Evolutionary conservation across 2,329 filamentous ascomycete species (phyloP), one percentile per base, ranked within the genome.

Genomic region (Pseudocercospora musae): DNA sequence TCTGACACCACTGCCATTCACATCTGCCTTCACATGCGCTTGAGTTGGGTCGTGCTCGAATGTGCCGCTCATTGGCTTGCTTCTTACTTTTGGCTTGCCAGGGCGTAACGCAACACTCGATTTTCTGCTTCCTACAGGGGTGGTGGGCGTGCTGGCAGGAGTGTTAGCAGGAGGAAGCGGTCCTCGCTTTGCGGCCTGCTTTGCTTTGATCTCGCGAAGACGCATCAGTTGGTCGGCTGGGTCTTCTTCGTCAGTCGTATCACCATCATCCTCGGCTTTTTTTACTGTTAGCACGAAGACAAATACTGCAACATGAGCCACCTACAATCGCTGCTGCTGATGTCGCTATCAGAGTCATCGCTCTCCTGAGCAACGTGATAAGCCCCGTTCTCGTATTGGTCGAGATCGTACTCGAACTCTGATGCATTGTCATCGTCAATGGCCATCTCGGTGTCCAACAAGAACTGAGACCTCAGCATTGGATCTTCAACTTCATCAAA

Each of bases 171-270:
- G 63, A 48, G 57, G 20, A 23, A 54, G 44, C n/a, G 53, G 48
- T 18, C 49, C 50, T n/a, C 31, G 52, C 23, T 58, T 44, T 31
- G 57, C 59, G 2, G 53, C 27, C 37, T 42, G 53, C n/a, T 54
- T 57, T 13, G 56, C 59, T 58, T 66, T 65, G 60, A 68, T 64
- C 15, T 67, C 65, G 33, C 65, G 54, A 29, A 68, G 49, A 11
- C 69, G 62, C 20, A 68, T 69, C 31, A 68, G 57, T 42, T 63
- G 64, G 37, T 71, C 69, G 46, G 71, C 72, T 33, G 69, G 67
- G 23, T 66, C 68, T 42, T 74, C 73, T 63, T 75, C 73, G 54
- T 76, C 74, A 29, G 73, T 76, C 18, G 73, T 74, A 50, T 75
- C 74, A 33, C 74, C 74, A 58, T 74, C 74, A 25, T 73, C 57